These are phyloP conservation scores for Penicillium verrucosum DNA, from an alignment of 2,329 filamentous ascomycete species.

Conservation along the genomic window DNA sequence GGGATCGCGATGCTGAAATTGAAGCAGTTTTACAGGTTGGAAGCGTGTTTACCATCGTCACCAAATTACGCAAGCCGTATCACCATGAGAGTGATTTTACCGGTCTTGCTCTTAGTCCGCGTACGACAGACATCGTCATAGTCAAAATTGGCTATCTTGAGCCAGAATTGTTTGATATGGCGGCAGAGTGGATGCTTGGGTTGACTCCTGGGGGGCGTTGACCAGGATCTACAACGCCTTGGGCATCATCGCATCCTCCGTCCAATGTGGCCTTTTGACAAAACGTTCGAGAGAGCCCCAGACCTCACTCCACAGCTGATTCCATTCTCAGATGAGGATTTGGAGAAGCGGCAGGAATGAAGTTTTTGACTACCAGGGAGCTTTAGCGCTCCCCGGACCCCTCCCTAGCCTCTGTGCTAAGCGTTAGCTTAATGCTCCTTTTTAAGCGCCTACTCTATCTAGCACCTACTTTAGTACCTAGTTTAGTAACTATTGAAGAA, in stretches of 20 bases:
- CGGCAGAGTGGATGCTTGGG: constrained; percentile 53
- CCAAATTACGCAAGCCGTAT: constrained; percentile 53
- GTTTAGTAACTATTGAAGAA: no score
- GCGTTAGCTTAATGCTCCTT: no score
- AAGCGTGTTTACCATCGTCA: constrained; percentile 52
- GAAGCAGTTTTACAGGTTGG: constrained; percentile 53
- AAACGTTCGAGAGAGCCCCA: constrained; percentile 31
- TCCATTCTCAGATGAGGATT: constrained; percentile 27
- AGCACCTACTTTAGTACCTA: no score
- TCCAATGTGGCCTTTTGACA: constrained; percentile 52
- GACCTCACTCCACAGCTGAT: constrained; percentile 39
- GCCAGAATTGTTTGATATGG: constrained; percentile 54
- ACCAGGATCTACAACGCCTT: constrained; percentile 51
- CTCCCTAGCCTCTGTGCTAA: no score
- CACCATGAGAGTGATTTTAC: constrained; percentile 54
- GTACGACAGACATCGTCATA: constrained; percentile 50
- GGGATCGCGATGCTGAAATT: constrained; percentile 47
- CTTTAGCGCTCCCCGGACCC: no score
- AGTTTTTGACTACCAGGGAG: no score
- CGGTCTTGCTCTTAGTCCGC: constrained; percentile 47
- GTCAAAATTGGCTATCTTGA: constrained; percentile 58
- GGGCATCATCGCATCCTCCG: constrained; percentile 49
- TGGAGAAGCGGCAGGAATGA: no score
- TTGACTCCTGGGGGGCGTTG: constrained; percentile 55
- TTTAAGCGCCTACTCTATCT: no score